phyloP scores from a whole-genome alignment of 768 basidiomycete species.

The Lyophyllum semitale region DNA sequence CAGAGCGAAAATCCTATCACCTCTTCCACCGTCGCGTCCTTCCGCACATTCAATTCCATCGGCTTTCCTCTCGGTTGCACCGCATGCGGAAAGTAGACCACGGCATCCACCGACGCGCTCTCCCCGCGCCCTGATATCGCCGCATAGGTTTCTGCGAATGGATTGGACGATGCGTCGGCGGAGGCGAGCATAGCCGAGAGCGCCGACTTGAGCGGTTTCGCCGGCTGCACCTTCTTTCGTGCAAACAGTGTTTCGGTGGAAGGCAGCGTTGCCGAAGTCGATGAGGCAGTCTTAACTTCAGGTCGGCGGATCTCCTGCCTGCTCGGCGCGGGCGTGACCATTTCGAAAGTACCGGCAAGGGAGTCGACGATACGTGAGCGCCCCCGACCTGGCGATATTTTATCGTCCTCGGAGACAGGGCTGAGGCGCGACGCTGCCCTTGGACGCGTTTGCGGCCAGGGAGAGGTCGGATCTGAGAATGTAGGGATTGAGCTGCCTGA shows the following conservation, averaged over 20 bases:
- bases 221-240: constrained; percentile 48
- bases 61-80: constrained; percentile 56
- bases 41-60: constrained; percentile 76
- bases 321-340: constrained; percentile 43
- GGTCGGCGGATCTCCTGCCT: constrained; percentile 22
- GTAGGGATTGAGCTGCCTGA: constrained; percentile 58
- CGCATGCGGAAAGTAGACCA: constrained; percentile 86
- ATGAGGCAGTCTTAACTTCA: constrained; percentile 13
- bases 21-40: constrained; percentile 92
- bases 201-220: constrained; percentile 55
- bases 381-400: constrained; percentile 18
- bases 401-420: constrained; percentile 60
- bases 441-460: constrained; percentile 41
- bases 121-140: constrained; percentile 80
- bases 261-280: constrained; percentile 19
- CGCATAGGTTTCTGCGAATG: constrained; percentile 86
- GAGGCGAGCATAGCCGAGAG: constrained; percentile 77
- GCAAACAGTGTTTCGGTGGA: constrained; percentile 45
- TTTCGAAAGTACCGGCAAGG: constrained; percentile 54
- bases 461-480: constrained; percentile 54
- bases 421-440: constrained; percentile 50
- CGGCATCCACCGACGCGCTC: constrained; percentile 61
- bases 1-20: constrained; percentile 92
- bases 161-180: constrained; percentile 69
- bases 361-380: constrained; percentile 22